Evolutionary conservation across 345 rosid species (phyloP).

Genomic region (Eucalyptus curtisii): DNA sequence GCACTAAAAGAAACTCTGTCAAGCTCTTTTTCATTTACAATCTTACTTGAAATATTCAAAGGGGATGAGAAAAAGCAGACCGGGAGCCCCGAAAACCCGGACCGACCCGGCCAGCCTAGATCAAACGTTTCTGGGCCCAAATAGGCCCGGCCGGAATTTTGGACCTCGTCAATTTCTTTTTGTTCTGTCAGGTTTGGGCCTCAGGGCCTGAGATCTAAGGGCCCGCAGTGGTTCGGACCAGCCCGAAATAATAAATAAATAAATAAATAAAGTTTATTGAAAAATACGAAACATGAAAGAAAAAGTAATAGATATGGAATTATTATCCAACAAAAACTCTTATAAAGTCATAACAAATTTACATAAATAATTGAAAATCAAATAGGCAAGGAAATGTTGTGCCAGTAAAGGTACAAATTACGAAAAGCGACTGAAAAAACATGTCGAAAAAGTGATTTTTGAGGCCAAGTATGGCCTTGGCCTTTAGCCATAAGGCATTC

Average conservation of each 20-base stretch:
- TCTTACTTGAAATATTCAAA: neutral
- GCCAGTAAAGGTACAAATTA: neutral
- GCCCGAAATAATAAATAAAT: neutral
- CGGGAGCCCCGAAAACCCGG: neutral
- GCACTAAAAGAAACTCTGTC: neutral
- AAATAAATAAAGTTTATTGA: neutral
- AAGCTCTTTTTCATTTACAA: neutral
- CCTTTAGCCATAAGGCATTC: neutral
- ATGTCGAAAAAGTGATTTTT: neutral
- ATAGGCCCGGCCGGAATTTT: neutral
- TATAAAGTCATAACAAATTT: accelerated
- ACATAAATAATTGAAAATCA: neutral
- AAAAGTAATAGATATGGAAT: neutral
- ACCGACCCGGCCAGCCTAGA: neutral
- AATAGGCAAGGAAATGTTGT: accelerated
- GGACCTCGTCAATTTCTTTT: neutral
- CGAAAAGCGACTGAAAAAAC: neutral
- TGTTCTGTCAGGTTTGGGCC: neutral
- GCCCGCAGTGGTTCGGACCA: neutral
- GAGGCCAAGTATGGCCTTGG: neutral
- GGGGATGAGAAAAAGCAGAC: neutral
- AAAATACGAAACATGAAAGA: neutral
- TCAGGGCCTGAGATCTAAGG: accelerated
- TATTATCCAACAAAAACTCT: neutral
- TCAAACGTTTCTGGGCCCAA: neutral